phyloP scores from a whole-genome alignment of 495 filamentous ascomycete genomes.

The Penicillium salamii region DNA sequence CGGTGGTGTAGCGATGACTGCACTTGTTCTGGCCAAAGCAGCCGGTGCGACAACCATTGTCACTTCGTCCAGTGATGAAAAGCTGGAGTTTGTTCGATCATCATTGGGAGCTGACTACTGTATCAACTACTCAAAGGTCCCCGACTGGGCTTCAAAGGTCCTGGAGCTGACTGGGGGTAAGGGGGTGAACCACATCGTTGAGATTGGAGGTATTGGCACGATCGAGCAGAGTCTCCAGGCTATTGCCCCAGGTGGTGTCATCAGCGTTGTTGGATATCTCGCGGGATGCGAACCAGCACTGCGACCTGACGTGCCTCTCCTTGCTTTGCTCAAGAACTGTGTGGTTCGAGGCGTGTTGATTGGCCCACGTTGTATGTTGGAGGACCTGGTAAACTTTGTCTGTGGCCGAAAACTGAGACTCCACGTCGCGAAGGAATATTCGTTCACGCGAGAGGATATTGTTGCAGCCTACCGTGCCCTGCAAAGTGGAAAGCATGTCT shows the following conservation, averaged over 20 bases:
- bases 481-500: conserved; percentile 10
- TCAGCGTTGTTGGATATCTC: conserved; percentile 20
- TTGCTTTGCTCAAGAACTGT: conserved; percentile 9
- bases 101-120: conserved; percentile 17
- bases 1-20: conserved; percentile 31
- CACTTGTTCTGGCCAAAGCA: conserved; percentile 23
- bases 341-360: conserved; percentile 15
- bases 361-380: conserved; percentile 12
- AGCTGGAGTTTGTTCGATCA: conserved; percentile 16
- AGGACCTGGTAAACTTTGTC: conserved; percentile 12
- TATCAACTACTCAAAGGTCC: conserved; percentile 31
- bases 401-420: conserved; percentile 4
- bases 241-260: conserved; percentile 12
- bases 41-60: conserved; percentile 27
- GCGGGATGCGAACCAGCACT: neutral
- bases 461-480: conserved; percentile 10
- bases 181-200: conserved; percentile 16
- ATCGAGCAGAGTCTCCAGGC: conserved; percentile 18
- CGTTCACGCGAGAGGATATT: conserved; percentile 12
- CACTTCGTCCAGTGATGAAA: conserved; percentile 28
- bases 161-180: conserved; percentile 26
- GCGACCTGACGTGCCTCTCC: conserved; percentile 7
- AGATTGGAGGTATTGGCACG: conserved; percentile 13
- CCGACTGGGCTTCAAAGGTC: conserved; percentile 30
- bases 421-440: conserved; percentile 15